A percentile compares a stretch with the other conserved stretches of the same genome.
These are phyloP conservation scores for Hortaea sp. DNA, from an alignment of 2,329 filamentous ascomycete genomes.

Conservation along the genomic window DNA sequence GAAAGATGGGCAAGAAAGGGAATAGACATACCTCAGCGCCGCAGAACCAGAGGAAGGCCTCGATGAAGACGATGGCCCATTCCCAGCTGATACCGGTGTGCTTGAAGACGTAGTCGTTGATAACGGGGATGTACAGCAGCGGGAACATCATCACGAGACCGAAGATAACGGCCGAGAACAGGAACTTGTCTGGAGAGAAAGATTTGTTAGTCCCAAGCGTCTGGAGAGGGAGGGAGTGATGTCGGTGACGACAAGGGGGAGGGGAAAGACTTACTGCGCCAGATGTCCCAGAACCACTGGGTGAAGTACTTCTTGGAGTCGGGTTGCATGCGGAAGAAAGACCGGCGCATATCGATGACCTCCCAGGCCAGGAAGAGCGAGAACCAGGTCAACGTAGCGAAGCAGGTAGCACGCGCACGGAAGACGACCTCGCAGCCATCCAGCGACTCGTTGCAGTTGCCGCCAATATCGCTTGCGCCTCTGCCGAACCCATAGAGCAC, in stretches of 20 bases:
- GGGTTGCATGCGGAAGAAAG: constrained; percentile 66
- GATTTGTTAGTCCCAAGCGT: neutral
- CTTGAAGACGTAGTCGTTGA: constrained; percentile 57
- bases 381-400: constrained; percentile 66
- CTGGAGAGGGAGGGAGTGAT: neutral
- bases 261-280: constrained; percentile 39
- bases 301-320: constrained; percentile 50
- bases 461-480: constrained; percentile 43
- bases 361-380: constrained; percentile 71
- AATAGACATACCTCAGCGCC: constrained; percentile 49
- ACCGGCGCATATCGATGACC: constrained; percentile 61
- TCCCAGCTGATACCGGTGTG: constrained; percentile 56
- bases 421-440: constrained; percentile 53
- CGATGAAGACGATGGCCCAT: constrained; percentile 58
- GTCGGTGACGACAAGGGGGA: no score
- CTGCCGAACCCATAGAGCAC: constrained; percentile 53
- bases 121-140: constrained; percentile 53
- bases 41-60: constrained; percentile 50
- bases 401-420: constrained; percentile 62
- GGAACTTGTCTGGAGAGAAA: constrained; percentile 49
- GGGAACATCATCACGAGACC: constrained; percentile 39
- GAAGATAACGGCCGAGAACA: constrained; percentile 35
- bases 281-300: constrained; percentile 58
- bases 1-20: no score
- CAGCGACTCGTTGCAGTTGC: constrained; percentile 51